Evolutionary conservation across 441 rosid species (phyloP).

Genomic region (Arabidopsis lyrata): DNA sequence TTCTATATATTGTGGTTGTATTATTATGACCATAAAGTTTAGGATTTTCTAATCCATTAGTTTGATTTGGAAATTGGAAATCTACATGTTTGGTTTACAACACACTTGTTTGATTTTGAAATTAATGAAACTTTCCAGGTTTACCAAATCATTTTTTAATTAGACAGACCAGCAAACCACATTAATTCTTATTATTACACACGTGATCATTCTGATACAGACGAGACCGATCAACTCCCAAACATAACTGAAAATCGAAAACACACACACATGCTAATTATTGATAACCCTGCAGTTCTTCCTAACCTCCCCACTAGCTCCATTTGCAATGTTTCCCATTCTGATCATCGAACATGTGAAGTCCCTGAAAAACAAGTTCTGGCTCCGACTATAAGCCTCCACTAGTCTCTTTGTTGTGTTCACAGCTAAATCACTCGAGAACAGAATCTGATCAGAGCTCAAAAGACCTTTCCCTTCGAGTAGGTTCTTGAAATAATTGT

Average conservation of each 20-base stretch:
- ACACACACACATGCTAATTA: slow-evolving; percentile 10
- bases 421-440: slow-evolving; percentile 53
- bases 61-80: too few relatives aligned
- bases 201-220: slow-evolving; percentile 19
- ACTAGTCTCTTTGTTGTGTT: slow-evolving; percentile 56
- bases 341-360: slow-evolving; percentile 62
- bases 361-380: slow-evolving; percentile 52
- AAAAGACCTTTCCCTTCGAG: slow-evolving; percentile 58
- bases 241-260: slow-evolving; percentile 22
- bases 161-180: too few relatives aligned
- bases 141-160: too few relatives aligned
- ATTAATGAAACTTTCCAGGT: too few relatives aligned
- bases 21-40: too few relatives aligned
- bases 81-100: too few relatives aligned
- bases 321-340: slow-evolving; percentile 64
- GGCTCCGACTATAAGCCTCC: slow-evolving; percentile 50
- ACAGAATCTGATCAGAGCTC: slow-evolving; percentile 65
- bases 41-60: too few relatives aligned
- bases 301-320: slow-evolving; percentile 57
- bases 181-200: slow-evolving; percentile 29
- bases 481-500: slow-evolving; percentile 61
- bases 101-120: too few relatives aligned
- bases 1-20: too few relatives aligned
- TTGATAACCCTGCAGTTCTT: slow-evolving; percentile 60
- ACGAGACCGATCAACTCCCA: slow-evolving; percentile 3